A percentile compares a stretch with the other conserved stretches of the same genome.
Conservation (phyloP, 2,329 filamentous ascomycete species). For the Paracorniculantispora psalliotae region DNA sequence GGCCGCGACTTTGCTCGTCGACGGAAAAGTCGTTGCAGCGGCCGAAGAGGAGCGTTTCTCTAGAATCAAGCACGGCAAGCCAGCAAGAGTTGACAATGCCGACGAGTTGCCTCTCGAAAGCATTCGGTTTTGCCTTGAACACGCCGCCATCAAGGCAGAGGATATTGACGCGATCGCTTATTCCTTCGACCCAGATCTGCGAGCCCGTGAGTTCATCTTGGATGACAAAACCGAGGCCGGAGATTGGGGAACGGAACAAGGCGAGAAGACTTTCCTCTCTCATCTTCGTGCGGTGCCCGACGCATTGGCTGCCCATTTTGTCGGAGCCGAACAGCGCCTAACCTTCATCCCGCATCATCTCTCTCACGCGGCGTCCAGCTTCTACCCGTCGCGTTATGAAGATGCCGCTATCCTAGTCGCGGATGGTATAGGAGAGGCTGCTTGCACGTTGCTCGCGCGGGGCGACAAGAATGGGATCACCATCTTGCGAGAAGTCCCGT, state of each 20-base stretch:
- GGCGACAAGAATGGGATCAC: conserved; percentile 18
- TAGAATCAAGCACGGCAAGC: conserved; percentile 2
- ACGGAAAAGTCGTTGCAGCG: not conserved
- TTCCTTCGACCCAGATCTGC: conserved; percentile 5
- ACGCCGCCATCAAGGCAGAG: not conserved
- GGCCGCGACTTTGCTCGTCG: not conserved
- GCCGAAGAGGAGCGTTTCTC: conserved; percentile 4
- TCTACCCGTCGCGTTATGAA: conserved; percentile 1
- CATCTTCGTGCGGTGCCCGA: not conserved
- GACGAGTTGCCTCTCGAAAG: conserved; percentile 5
- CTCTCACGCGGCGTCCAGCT: conserved; percentile 6
- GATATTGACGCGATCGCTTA: conserved; percentile 6
- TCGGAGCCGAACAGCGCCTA: not conserved
- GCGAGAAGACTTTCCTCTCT: conserved; percentile 2
- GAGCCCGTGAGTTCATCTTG: not conserved
- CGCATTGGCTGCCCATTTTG: not conserved
- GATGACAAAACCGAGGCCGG: conserved; percentile 4
- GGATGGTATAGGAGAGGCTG: conserved; percentile 7
- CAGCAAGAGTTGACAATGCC: conserved; percentile 2
- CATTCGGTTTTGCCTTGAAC: conserved; percentile 1
- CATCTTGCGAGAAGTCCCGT: conserved; percentile 14
- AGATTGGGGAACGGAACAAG: conserved; percentile 3
- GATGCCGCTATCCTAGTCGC: conserved; percentile 8
- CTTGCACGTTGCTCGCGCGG: conserved; percentile 2
- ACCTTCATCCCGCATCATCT: conserved; percentile 6